phyloP scores from a whole-genome alignment of 805 yeast genomes.

The Candida stauntonica region DNA sequence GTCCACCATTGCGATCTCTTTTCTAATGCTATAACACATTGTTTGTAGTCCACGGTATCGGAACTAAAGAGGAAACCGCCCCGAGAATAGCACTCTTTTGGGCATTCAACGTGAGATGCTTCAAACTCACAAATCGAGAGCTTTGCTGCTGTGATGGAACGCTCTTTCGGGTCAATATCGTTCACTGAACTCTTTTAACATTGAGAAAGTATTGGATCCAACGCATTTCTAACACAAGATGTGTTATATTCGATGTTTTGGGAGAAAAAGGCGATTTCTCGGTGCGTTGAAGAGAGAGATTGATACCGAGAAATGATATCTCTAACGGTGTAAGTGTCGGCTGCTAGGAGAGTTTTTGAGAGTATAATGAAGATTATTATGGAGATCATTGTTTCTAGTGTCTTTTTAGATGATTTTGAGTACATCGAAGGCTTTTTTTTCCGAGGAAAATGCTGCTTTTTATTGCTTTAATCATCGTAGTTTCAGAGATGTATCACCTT shows the following conservation, averaged over 20 bases:
- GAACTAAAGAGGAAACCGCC: slow-evolving; percentile 21
- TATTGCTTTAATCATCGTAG: too few relatives aligned
- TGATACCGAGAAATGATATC: slow-evolving; percentile 20
- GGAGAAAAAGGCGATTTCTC: slow-evolving; percentile 11
- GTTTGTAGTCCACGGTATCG: slow-evolving; percentile 21
- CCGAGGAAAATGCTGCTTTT: too few relatives aligned
- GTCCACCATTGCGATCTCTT: slow-evolving; percentile 65
- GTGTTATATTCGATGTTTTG: slow-evolving; percentile 16
- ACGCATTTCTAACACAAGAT: slow-evolving; percentile 37
- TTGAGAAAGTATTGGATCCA: slow-evolving; percentile 34
- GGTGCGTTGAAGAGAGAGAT: background rate
- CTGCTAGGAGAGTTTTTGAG: background rate
- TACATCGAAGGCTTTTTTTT: too few relatives aligned
- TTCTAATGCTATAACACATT: slow-evolving; percentile 41
- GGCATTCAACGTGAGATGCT: slow-evolving; percentile 37
- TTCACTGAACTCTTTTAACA: slow-evolving; percentile 42
- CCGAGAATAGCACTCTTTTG: slow-evolving; percentile 22
- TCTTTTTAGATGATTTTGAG: too few relatives aligned
- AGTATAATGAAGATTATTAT: too few relatives aligned
- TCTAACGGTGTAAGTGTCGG: slow-evolving; percentile 14
- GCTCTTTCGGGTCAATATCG: slow-evolving; percentile 29
- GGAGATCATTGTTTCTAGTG: too few relatives aligned
- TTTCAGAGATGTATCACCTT: too few relatives aligned
- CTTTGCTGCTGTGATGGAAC: slow-evolving; percentile 40
- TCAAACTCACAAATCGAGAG: slow-evolving; percentile 54